A percentile compares a stretch with the other conserved stretches of the same genome.
Evolutionary conservation across 768 basidiomycete genomes (phyloP).

Genomic region (Russula dissimulans): DNA sequence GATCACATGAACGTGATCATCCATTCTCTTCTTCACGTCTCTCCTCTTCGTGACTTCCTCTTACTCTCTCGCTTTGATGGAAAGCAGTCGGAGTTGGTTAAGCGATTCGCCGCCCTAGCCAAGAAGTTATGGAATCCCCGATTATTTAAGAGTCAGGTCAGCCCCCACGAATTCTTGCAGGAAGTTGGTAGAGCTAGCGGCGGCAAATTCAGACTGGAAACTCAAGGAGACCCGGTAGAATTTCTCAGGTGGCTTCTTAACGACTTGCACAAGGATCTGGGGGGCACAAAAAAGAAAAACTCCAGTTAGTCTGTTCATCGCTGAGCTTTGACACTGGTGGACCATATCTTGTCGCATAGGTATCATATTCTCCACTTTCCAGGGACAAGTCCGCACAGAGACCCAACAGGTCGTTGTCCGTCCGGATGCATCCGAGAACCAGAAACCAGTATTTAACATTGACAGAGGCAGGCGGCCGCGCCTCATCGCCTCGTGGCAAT

Average conservation of each 20-base stretch:
- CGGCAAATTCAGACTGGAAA: slow-evolving; percentile 87
- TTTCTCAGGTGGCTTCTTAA: slow-evolving; percentile 96
- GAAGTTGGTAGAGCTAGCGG: slow-evolving; percentile 85
- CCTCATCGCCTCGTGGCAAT: background rate
- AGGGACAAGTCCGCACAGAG: slow-evolving; percentile 87
- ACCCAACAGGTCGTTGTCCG: slow-evolving; percentile 89
- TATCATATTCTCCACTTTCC: slow-evolving; percentile 88
- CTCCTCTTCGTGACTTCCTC: slow-evolving; percentile 81
- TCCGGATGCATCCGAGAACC: slow-evolving; percentile 60
- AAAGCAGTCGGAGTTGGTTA: slow-evolving; percentile 80
- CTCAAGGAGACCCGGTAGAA: slow-evolving; percentile 94
- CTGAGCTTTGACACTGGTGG: background rate
- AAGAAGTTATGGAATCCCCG: slow-evolving; percentile 96
- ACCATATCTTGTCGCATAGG: slow-evolving; percentile 35
- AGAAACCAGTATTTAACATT: slow-evolving; percentile 88
- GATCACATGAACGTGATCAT: slow-evolving; percentile 98
- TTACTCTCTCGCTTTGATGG: slow-evolving; percentile 64
- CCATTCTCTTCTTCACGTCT: slow-evolving; percentile 84
- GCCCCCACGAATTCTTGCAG: slow-evolving; percentile 97
- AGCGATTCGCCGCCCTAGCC: slow-evolving; percentile 76
- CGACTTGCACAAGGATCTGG: slow-evolving; percentile 83
- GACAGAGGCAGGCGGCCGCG: slow-evolving; percentile 60
- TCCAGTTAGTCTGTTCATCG: slow-evolving; percentile 55
- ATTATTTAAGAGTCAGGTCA: slow-evolving; percentile 95
- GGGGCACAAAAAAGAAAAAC: slow-evolving; percentile 85